These are phyloP conservation scores for Phytophthora megakarya DNA, from an alignment of 352 stramenopile genomes.

Conservation along the genomic window DNA sequence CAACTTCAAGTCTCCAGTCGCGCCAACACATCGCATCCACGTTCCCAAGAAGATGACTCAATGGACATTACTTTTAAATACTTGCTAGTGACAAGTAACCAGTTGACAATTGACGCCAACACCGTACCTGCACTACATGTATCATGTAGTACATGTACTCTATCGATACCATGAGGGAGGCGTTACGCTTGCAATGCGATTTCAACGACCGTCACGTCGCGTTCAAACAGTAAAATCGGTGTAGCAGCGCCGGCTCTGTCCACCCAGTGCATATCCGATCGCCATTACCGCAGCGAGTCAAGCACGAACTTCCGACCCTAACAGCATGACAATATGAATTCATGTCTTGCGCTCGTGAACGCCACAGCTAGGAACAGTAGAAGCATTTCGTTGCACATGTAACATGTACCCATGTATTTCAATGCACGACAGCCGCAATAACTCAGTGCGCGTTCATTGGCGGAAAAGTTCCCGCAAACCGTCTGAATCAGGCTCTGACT, in stretches of 20 bases:
- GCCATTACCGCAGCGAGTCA: constrained; percentile 23
- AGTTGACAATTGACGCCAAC: not conserved
- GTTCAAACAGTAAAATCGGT: constrained; percentile 30
- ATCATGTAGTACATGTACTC: too few relatives aligned
- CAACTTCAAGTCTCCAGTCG: constrained; percentile 2
- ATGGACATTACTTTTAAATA: not conserved
- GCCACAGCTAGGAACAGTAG: too few relatives aligned
- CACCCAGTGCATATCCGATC: constrained; percentile 18
- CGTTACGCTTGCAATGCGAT: not conserved
- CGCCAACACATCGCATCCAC: not conserved
- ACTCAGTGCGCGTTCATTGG: constrained; percentile 11
- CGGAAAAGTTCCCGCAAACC: constrained; percentile 31
- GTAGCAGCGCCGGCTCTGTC: constrained; percentile 9
- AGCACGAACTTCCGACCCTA: constrained; percentile 17
- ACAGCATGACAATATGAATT: constrained; percentile 2
- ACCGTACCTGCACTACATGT: too few relatives aligned
- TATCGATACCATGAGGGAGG: not conserved
- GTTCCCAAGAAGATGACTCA: not conserved
- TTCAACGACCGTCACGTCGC: constrained; percentile 9
- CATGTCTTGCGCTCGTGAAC: too few relatives aligned
- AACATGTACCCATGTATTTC: not conserved
- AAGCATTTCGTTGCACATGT: too few relatives aligned
- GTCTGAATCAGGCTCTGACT: constrained; percentile 16
- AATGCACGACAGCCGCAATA: not conserved
- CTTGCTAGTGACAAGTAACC: too few relatives aligned